Conservation (phyloP, 345 rosid species). For the Melastoma malabathricum region DNA sequence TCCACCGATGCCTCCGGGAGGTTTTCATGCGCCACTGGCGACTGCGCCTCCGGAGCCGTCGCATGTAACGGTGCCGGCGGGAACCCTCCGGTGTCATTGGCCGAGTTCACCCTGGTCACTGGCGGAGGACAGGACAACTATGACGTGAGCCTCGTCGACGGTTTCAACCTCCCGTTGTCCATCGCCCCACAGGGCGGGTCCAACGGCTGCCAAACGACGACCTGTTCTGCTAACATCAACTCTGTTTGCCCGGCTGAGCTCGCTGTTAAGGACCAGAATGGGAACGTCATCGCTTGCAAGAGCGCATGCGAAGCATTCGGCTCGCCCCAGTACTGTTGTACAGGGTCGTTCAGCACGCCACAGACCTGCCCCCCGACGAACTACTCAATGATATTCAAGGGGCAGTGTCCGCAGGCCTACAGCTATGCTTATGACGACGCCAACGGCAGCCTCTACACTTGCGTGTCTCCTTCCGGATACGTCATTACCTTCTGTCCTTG, state of each 20-base stretch:
- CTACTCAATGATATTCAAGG: conserved; percentile 18
- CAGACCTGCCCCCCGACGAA: conserved; percentile 11
- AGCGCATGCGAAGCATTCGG: conserved; percentile 22
- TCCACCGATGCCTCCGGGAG: conserved; percentile 11
- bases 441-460: conserved; percentile 11
- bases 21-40: conserved; percentile 20
- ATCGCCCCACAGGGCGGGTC: conserved; percentile 22
- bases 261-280: conserved; percentile 11
- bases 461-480: conserved; percentile 13
- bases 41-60: conserved; percentile 23
- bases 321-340: conserved; percentile 26
- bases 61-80: conserved; percentile 21
- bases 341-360: conserved; percentile 6
- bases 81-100: conserved; percentile 18
- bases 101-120: conserved; percentile 13
- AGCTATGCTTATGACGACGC: conserved; percentile 24
- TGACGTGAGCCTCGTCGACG: conserved; percentile 32
- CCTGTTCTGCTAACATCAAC: conserved; percentile 18
- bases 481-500: conserved; percentile 17
- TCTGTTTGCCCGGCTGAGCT: conserved; percentile 17
- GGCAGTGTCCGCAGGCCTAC: conserved; percentile 16
- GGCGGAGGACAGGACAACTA: conserved; percentile 14
- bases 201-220: conserved; percentile 7
- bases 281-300: conserved; percentile 19
- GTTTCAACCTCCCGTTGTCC: conserved; percentile 24